Base-by-base conservation (phyloP, 1,284 basidiomycete genomes). In the Garcileccinum viscosum region DNA sequence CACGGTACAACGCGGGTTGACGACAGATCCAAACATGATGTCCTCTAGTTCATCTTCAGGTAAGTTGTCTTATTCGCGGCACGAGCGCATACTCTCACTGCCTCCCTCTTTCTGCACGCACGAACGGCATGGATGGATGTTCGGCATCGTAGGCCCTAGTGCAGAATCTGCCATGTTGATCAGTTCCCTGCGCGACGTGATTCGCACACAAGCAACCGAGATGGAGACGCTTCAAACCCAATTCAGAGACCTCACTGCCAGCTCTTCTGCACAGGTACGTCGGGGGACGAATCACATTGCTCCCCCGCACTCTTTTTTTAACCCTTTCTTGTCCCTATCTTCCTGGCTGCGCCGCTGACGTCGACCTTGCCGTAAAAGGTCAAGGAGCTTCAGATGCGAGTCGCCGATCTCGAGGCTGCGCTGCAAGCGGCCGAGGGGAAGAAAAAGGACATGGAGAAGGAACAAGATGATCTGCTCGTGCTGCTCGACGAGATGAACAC, bases 401-500 rank as follows among this genome's bases (percentile, higher is more conserved):
- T 89, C 11, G 74, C 80, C 2, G 47, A 81, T 2, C 80, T 93
- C 30, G 83, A 86, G 24, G 77, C 80, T 15, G 81, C 91, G 60
- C 78, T 94, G 7, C 82, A 85, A 61, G 82, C 80, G 2, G 86
- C 90, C 30, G 88, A 92, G 73, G 85, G 85, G 67, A 92, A 91
- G 78, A 85, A 87, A 60, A 89, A 88, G 71, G 95, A 97, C n/a
- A 88, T 90, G 32, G 92, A 95, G 79, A 97, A 96, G 82, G 96
- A 98, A 78, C 95, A 97, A 76, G 96, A 98, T 79, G 96, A 99
- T 80, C 80, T 99, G 66, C 85, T 99, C 3, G 96, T 99, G 0
- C 83, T 99, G 42, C 85, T 99, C 5, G 98, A 99, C 76, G 98
- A 99, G 81, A 83, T 99, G 64, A 94, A 90, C 62, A 88, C 86